Conservation (phyloP, 495 filamentous ascomycete genomes). For the Bathelium albidoporum region DNA sequence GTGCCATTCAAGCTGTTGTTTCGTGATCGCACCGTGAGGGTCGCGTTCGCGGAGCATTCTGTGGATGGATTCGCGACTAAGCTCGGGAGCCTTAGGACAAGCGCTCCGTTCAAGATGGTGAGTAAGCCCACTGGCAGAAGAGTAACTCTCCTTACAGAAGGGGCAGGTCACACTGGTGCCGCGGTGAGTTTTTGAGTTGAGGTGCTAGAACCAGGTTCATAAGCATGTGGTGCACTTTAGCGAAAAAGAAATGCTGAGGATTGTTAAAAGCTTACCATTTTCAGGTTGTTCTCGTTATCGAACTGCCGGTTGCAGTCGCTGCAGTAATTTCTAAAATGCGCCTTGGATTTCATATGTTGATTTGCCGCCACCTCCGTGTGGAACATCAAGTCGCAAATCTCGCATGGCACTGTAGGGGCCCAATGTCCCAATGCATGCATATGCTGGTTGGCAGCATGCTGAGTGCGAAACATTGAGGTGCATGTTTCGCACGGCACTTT, state of each 20-base stretch:
- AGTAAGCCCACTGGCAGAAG: slow-evolving; percentile 34
- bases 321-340: slow-evolving; percentile 36
- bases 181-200: slow-evolving; percentile 54
- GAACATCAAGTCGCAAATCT: slow-evolving; percentile 24
- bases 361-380: slow-evolving; percentile 18
- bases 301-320: slow-evolving; percentile 29
- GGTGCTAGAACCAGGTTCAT: slow-evolving; percentile 27
- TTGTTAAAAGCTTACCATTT: slow-evolving; percentile 24
- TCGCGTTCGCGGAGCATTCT: slow-evolving; percentile 41
- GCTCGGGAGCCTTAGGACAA: slow-evolving; percentile 27
- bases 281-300: slow-evolving; percentile 32
- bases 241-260: neutral
- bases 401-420: too few relatives aligned
- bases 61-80: slow-evolving; percentile 39
- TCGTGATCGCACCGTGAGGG: slow-evolving; percentile 34
- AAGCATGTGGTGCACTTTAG: slow-evolving; percentile 8
- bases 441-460: neutral
- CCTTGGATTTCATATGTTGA: slow-evolving; percentile 30
- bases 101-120: slow-evolving; percentile 40
- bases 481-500: slow-evolving; percentile 34
- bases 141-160: slow-evolving; percentile 35
- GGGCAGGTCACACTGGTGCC: slow-evolving; percentile 55
- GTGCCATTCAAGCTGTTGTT: slow-evolving; percentile 32
- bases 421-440: too few relatives aligned
- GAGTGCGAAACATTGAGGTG: neutral